Conservation (phyloP, 2,329 filamentous ascomycete species). For the Penicillium brasilianum region DNA sequence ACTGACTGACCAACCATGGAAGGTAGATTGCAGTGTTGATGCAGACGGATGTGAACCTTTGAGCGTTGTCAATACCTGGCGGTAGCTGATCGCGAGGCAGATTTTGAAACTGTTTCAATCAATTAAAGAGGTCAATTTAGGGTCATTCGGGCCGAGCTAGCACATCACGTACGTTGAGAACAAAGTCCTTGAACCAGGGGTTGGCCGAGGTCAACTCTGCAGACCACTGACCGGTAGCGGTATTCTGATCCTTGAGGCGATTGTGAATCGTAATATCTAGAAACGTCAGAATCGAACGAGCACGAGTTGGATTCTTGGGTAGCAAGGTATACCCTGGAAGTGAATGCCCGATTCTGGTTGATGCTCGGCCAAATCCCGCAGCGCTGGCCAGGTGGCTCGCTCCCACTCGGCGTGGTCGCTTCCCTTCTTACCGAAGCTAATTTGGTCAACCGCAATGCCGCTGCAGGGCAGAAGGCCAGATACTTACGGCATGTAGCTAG, state of each 20-base stretch:
- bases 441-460: not conserved
- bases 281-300: conserved; percentile 69
- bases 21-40: conserved; percentile 12
- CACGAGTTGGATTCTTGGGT: no score
- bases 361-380: conserved; percentile 62
- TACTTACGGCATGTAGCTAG: conserved; percentile 55
- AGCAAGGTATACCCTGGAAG: conserved; percentile 62
- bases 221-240: conserved; percentile 8
- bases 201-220: conserved; percentile 8
- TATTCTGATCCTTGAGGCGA: conserved; percentile 7
- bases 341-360: conserved; percentile 78
- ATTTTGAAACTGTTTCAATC: not conserved
- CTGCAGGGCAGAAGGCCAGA: not conserved
- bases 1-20: conserved; percentile 6
- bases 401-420: conserved; percentile 34
- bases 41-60: conserved; percentile 39
- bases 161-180: conserved; percentile 3
- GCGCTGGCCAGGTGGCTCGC: conserved; percentile 63
- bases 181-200: conserved; percentile 10
- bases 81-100: conserved; percentile 6
- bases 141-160: not conserved
- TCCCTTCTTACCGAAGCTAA: conserved; percentile 7
- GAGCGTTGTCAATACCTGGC: conserved; percentile 5
- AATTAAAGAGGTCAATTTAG: not conserved
- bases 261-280: conserved; percentile 7